Evolutionary conservation across 1,139 yeast genomes (phyloP).

Genomic region (Suhomyces bolitotheri): DNA sequence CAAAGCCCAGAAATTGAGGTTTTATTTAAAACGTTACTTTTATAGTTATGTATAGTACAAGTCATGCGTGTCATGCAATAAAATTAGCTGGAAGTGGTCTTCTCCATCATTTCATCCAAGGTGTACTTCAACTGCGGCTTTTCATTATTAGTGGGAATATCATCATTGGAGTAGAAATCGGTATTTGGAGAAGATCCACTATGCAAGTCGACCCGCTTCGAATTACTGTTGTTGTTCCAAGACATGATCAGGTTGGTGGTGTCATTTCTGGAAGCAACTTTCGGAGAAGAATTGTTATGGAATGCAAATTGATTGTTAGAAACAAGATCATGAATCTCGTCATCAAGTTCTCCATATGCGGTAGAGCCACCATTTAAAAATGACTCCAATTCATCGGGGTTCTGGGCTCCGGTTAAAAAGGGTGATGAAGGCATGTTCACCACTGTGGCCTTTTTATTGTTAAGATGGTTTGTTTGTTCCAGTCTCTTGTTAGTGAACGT

Average conservation of each 20-base stretch:
- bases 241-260: conserved; percentile 40
- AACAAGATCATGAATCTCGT: conserved; percentile 23
- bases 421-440: conserved; percentile 50
- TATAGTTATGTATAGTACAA: conserved; percentile 2
- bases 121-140: conserved; percentile 6
- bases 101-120: conserved; percentile 10
- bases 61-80: conserved; percentile 3
- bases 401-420: conserved; percentile 20
- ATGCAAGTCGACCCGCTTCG: conserved; percentile 18
- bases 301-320: conserved; percentile 11
- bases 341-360: conserved; percentile 17
- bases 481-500: conserved; percentile 28
- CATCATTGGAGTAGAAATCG: conserved; percentile 36
- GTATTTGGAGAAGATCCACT: conserved; percentile 35
- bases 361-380: conserved; percentile 18
- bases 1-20: background rate
- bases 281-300: conserved; percentile 27
- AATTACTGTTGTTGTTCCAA: conserved; percentile 20
- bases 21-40: background rate
- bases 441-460: conserved; percentile 25
- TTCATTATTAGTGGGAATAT: conserved; percentile 12
- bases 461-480: conserved; percentile 18
- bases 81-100: conserved; percentile 5
- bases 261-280: conserved; percentile 38
- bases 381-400: conserved; percentile 21